These are phyloP conservation scores for Mercurialis annua DNA, from an alignment of 345 rosid genomes.

Conservation along the genomic window DNA sequence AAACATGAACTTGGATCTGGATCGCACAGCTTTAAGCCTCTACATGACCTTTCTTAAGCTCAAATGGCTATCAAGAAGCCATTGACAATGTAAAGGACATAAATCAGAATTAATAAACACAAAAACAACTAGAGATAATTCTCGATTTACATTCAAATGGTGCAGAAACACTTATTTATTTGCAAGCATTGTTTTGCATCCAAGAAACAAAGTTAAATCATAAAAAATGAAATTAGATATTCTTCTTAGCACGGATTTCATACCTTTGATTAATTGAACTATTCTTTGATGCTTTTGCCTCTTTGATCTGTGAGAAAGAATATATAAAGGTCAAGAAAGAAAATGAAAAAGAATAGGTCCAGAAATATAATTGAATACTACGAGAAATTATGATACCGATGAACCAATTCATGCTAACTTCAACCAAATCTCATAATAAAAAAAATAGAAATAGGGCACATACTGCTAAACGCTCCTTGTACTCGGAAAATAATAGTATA, in stretches of 20 bases:
- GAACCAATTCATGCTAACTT: neutral
- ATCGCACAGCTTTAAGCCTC: neutral
- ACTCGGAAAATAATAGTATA: conserved; percentile 62
- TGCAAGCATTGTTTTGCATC: neutral
- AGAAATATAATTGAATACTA: neutral
- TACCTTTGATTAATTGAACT: conserved; percentile 50
- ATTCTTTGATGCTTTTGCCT: conserved; percentile 39
- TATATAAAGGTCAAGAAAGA: conserved; percentile 13
- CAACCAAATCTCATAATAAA: neutral
- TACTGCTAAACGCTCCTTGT: conserved; percentile 65
- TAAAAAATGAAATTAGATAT: neutral
- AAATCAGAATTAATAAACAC: neutral
- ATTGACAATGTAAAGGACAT: neutral
- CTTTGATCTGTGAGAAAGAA: conserved; percentile 49
- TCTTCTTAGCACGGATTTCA: neutral
- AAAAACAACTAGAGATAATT: neutral
- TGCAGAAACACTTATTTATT: neutral
- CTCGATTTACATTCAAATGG: neutral
- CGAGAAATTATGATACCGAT: neutral
- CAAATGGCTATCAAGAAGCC: neutral
- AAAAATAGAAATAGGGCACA: neutral
- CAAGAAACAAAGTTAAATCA: neutral
- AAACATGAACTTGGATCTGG: neutral
- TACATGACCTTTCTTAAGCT: neutral
- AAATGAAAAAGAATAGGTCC: neutral